A percentile compares a stretch with the other conserved stretches of the same genome.
phyloP scores from a whole-genome alignment of 1,284 basidiomycete species.

The Ceratobasidium sp. region DNA sequence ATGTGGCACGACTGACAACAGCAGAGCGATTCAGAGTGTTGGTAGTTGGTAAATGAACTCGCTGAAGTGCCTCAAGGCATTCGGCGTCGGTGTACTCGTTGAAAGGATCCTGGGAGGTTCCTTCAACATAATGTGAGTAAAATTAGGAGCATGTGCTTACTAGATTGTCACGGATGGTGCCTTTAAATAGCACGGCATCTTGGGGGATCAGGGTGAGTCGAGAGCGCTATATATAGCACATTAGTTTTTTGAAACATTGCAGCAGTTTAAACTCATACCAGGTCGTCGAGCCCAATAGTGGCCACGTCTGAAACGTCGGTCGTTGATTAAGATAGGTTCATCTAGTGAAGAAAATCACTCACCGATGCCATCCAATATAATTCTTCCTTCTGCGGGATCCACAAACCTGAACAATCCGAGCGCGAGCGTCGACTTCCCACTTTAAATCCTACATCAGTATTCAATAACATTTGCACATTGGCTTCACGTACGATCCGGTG shows the following conservation, averaged over 20 bases:
- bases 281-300: constrained; percentile 83
- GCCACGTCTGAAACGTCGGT: constrained; percentile 69
- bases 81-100: constrained; percentile 85
- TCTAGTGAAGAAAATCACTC: not conserved
- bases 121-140: too few species aligned
- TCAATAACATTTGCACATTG: constrained; percentile 19
- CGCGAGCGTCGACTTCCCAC: constrained; percentile 86
- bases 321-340: not conserved
- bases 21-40: constrained; percentile 6
- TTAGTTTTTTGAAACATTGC: not conserved
- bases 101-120: constrained; percentile 78
- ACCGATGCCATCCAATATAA: constrained; percentile 87
- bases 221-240: constrained; percentile 14
- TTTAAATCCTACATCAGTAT: constrained; percentile 52
- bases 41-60: constrained; percentile 63
- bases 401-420: constrained; percentile 91
- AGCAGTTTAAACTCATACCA: constrained; percentile 76
- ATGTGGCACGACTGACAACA: constrained; percentile 21
- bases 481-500: constrained; percentile 66
- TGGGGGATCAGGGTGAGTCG: constrained; percentile 23
- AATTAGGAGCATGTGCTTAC: not conserved
- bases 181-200: constrained; percentile 43
- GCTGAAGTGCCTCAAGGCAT: constrained; percentile 70
- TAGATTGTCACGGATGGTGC: constrained; percentile 43
- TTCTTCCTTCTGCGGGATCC: constrained; percentile 83